phyloP scores from a whole-genome alignment of 116 monocot species.

The Papilionanthe hybrid region DNA sequence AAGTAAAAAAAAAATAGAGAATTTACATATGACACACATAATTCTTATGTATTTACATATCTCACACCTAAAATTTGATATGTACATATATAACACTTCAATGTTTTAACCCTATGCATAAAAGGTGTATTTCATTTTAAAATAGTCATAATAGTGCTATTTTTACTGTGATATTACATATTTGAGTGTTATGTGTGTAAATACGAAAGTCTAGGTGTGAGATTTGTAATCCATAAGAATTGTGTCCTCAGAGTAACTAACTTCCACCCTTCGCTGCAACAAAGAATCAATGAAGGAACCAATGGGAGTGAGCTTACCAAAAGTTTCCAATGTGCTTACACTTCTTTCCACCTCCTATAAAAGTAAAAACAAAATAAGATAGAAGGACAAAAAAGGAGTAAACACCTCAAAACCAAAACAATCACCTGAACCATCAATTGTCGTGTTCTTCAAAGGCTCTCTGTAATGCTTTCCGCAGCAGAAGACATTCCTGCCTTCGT shows the following conservation, averaged over 20 bases:
- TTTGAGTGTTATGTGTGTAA: no score
- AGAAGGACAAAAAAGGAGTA: not conserved
- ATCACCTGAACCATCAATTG: constrained; percentile 95
- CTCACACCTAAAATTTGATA: no score
- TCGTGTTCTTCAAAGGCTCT: constrained; percentile 79
- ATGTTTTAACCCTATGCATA: no score
- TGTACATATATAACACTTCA: no score
- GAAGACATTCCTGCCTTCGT: constrained; percentile 91
- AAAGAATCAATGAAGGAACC: not conserved
- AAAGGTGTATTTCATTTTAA: no score
- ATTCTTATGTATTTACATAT: not conserved
- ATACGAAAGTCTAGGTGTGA: no score
- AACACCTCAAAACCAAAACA: not conserved
- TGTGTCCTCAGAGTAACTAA: not conserved
- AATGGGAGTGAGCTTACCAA: constrained; percentile 46
- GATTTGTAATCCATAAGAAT: no score
- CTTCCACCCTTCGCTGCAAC: not conserved
- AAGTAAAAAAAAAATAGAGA: not conserved
- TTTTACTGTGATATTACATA: no score
- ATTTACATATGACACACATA: not conserved
- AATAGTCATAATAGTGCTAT: no score
- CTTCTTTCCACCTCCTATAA: constrained; percentile 91
- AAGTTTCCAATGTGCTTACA: constrained; percentile 62
- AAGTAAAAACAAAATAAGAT: not conserved
- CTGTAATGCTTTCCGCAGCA: constrained; percentile 92